Conservation (phyloP, 352 stramenopile species). For the Globisporangium alternatum region DNA sequence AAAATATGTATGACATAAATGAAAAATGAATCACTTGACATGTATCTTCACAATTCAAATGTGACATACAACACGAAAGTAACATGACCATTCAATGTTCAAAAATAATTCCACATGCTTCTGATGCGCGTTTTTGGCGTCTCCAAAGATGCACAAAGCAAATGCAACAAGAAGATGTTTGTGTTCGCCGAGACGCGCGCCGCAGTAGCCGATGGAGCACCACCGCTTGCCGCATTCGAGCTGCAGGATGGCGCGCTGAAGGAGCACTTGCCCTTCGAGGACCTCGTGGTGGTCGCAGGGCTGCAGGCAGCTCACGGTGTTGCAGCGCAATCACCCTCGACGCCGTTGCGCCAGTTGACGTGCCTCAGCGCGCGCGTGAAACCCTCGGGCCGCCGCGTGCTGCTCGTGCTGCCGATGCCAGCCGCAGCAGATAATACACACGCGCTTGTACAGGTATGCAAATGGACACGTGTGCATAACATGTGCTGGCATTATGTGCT, state of each 20-base stretch:
- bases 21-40: no score
- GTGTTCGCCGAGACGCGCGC: constrained; percentile 29
- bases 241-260: constrained; percentile 43
- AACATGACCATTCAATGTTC: not conserved
- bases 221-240: constrained; percentile 14
- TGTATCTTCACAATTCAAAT: not conserved
- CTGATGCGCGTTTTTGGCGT: not conserved
- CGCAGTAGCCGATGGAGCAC: constrained; percentile 7
- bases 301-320: not conserved
- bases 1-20: no score
- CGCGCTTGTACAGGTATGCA: constrained; percentile 18
- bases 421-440: not conserved
- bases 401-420: constrained; percentile 51
- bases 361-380: constrained; percentile 58
- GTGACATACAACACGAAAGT: not conserved
- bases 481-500: no score
- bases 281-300: constrained; percentile 53
- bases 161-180: constrained; percentile 30
- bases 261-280: constrained; percentile 49
- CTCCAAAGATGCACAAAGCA: not conserved
- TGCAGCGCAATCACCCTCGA: not conserved
- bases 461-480: constrained; percentile 13
- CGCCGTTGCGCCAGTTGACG: constrained; percentile 43
- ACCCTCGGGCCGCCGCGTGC: constrained; percentile 29
- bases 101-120: not conserved